Percentiles rank a stretch among this genome's conserved stretches.
Evolutionary conservation across 768 basidiomycete species (phyloP).

Genomic region (Aureoboletus auriporus): DNA sequence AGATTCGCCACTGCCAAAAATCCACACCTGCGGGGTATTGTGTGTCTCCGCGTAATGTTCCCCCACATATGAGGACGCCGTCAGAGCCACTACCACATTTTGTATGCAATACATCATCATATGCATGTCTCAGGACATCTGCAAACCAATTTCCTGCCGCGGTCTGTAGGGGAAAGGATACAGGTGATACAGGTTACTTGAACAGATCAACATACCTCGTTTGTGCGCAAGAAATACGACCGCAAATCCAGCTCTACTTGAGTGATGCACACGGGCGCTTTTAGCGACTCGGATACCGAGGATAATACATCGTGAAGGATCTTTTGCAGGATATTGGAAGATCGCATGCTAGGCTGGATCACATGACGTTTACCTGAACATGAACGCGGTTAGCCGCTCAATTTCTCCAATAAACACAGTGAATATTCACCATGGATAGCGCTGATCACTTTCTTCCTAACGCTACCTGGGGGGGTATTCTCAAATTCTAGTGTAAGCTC

Average conservation of each 20-base stretch:
- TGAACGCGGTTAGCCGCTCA: background rate
- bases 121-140: constrained; percentile 79
- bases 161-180: constrained; percentile 38
- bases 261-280: constrained; percentile 72
- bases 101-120: constrained; percentile 63
- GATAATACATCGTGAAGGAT: constrained; percentile 63
- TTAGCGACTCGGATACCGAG: constrained; percentile 64
- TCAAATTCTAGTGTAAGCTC: constrained; percentile 64
- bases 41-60: constrained; percentile 83
- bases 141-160: constrained; percentile 80
- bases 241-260: constrained; percentile 66
- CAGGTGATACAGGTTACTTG: background rate
- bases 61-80: constrained; percentile 77
- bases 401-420: background rate
- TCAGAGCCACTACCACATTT: constrained; percentile 65
- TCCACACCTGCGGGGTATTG: constrained; percentile 72
- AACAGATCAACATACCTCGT: constrained; percentile 46
- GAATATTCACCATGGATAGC: constrained; percentile 49
- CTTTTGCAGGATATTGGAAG: constrained; percentile 50
- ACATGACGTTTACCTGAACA: constrained; percentile 60
- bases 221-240: constrained; percentile 68
- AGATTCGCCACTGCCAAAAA: background rate
- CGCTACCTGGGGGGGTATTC: constrained; percentile 55
- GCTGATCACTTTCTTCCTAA: constrained; percentile 62
- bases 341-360: constrained; percentile 54